phyloP scores from a whole-genome alignment of 352 stramenopile genomes.

The Hyaloperonospora arabidopsidis region DNA sequence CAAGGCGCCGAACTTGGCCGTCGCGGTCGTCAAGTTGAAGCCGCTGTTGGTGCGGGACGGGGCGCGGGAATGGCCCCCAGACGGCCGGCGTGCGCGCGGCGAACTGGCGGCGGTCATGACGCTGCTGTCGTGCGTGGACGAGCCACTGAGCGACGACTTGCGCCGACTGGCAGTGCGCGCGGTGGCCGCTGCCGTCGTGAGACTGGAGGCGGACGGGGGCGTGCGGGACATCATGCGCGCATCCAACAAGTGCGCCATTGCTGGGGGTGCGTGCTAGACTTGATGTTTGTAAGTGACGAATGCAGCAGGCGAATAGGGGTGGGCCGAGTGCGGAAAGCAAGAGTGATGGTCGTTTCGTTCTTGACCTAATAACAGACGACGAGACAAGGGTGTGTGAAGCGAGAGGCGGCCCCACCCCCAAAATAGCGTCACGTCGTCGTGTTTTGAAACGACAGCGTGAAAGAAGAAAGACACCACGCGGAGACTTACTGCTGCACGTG shows the following conservation, averaged over 20 bases:
- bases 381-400: constrained; percentile 10
- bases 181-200: constrained; percentile 21
- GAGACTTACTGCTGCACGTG: background rate
- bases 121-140: constrained; percentile 15
- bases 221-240: constrained; percentile 50
- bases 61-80: constrained; percentile 26
- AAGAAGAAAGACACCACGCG: too few relatives aligned
- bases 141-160: constrained; percentile 39
- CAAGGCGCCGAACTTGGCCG: too few relatives aligned
- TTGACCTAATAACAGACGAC: constrained; percentile 4
- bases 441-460: too few relatives aligned
- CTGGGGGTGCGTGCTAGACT: constrained; percentile 1
- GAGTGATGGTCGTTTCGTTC: constrained; percentile 23
- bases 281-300: constrained; percentile 3
- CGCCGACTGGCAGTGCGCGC: constrained; percentile 24
- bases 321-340: constrained; percentile 11
- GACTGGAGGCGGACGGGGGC: constrained; percentile 21
- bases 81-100: constrained; percentile 28
- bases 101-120: constrained; percentile 25
- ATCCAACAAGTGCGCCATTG: constrained; percentile 62
- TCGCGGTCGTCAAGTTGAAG: too few relatives aligned
- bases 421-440: too few relatives aligned
- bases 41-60: constrained; percentile 13
- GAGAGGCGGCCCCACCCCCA: too few relatives aligned
- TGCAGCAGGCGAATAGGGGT: background rate